Base-by-base conservation (phyloP, 352 stramenopile genomes). In the Globisporangium nagaii region DNA sequence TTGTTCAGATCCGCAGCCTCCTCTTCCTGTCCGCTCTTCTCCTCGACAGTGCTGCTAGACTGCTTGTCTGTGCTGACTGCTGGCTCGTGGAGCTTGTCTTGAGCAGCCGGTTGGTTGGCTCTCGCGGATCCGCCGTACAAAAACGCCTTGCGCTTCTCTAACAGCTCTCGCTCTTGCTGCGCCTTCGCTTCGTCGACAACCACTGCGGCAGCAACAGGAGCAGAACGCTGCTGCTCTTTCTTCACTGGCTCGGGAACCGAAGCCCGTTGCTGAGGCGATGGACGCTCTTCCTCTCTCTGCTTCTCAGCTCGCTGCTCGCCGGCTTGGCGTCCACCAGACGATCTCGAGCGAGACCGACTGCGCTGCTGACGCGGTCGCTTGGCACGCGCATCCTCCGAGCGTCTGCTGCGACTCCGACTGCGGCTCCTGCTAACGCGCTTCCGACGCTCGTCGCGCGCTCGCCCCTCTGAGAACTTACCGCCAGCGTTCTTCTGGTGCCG, bases 1-100 rank as follows among this genome's bases (percentile, higher is more conserved):
- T 90, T 92, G 63, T 95, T 95, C 3, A 95, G 56, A 28, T 88
- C 76, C 5, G 73, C 53, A 1, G 66, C 70, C 17, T 66, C 69
- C 6, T 75, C 62, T 28, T 63, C 30, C 25, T 35, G 8, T 22
- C 4, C n/a, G 22, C 4, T 46, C 6, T 22, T 28, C 4, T n/a
- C n/a, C 20, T 46, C n/a, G n/a, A n/a, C n/a, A n/a, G n/a, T 43
- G 11, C 4, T 46, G 24, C 15, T 13, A 22, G 47, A 34, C 40
- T n/a, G 15, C 24, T 13, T 2, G 37, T 30, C n/a, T n/a, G n/a
- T 15, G 41, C 25, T 28, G 37, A 25, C 24, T 51, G 13, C 12
- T 41, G 19, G 11, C 24, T 32, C 34, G 10, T 12, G 20, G 5
- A 10, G 5, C 13, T 27, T 22, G 1, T 15, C 13, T 19, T 46